Evolutionary conservation across 345 rosid genomes (phyloP), one percentile per base, ranked within the genome.

Genomic region (Conringia planisiliqua): DNA sequence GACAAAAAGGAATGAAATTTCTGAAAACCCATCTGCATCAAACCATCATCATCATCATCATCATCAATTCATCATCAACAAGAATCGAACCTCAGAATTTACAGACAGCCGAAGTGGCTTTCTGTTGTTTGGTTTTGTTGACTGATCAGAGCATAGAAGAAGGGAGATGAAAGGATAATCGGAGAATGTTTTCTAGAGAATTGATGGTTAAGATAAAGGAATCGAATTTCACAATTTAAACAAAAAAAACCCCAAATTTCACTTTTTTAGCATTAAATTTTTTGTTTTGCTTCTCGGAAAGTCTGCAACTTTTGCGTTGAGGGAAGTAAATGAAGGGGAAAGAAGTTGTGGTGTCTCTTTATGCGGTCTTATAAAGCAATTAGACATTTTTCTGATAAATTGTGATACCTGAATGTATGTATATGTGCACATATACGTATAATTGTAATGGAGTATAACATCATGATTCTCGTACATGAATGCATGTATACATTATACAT

Each of bases 1-100:
- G 61, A 74, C 52, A 36, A 76, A 61, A 72, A 65, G 77, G 75
- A 30, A 12, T 8, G 81, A 59, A 29, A 78, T 85, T 80, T 83
- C 66, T 66, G 75, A 73, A 84, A 76, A 64, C 80, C 85, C 83
- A 83, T 83, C 83, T 70, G 83, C 86, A 86, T 78, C 60, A 69
- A 54, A 80, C 74, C 81, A 77, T 86, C 83, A 83, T 82, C 42
- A 65, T 86, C 83, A 83, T 82, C 42, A 65, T 44, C 57, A 77
- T 72, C 36, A 50, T 42, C 42, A 50, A 50, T n/a, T 18, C 71
- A 66, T 78, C 79, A 54, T 70, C 67, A 75, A 66, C 7, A 36
- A 68, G 56, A 68, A 61, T 62, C 58, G 4, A 74, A 65, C 18
- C 64, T 46, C 67, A 39, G 79, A 83, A 75, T 78, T 36, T 62